These are phyloP conservation scores for Lagenaria siceraria DNA, from an alignment of 306 rosid species.

Conservation along the genomic window DNA sequence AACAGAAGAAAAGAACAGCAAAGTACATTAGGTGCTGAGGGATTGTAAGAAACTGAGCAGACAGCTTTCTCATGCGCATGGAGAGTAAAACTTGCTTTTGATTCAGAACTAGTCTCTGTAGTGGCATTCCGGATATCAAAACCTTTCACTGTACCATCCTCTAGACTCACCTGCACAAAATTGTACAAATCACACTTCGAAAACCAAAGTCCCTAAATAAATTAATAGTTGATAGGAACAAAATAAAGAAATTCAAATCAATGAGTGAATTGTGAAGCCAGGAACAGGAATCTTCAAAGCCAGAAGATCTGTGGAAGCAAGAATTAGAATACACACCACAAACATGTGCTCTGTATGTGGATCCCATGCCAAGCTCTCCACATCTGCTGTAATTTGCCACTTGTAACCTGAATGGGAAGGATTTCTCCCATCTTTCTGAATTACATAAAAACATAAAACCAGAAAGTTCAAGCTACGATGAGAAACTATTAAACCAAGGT, in stretches of 20 bases:
- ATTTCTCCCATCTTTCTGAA: slow-evolving; percentile 59
- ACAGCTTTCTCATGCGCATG: slow-evolving; percentile 86
- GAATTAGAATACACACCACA: slow-evolving; percentile 64
- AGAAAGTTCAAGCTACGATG: neutral
- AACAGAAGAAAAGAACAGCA: neutral
- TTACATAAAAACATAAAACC: slow-evolving; percentile 12
- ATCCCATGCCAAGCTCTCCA: slow-evolving; percentile 95
- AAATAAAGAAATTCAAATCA: too few relatives aligned
- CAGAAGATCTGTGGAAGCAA: neutral
- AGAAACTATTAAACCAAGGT: neutral
- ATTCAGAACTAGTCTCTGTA: slow-evolving; percentile 36
- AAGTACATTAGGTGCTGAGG: slow-evolving; percentile 54
- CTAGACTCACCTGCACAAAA: slow-evolving; percentile 73
- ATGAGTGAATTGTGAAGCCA: neutral
- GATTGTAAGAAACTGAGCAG: slow-evolving; percentile 61
- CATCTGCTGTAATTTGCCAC: slow-evolving; percentile 71
- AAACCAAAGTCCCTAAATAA: too few relatives aligned
- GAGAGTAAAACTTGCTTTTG: slow-evolving; percentile 57
- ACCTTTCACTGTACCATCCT: slow-evolving; percentile 70
- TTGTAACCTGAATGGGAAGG: slow-evolving; percentile 75
- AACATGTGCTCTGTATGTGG: slow-evolving; percentile 70
- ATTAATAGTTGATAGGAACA: too few relatives aligned
- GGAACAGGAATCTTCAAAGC: neutral
- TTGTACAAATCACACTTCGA: too few relatives aligned
- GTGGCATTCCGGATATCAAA: slow-evolving; percentile 63